A percentile compares a stretch with the other conserved stretches of the same genome.
phyloP scores from a whole-genome alignment of 805 yeast species.

The Groenewaldozyma salmanticensis region DNA sequence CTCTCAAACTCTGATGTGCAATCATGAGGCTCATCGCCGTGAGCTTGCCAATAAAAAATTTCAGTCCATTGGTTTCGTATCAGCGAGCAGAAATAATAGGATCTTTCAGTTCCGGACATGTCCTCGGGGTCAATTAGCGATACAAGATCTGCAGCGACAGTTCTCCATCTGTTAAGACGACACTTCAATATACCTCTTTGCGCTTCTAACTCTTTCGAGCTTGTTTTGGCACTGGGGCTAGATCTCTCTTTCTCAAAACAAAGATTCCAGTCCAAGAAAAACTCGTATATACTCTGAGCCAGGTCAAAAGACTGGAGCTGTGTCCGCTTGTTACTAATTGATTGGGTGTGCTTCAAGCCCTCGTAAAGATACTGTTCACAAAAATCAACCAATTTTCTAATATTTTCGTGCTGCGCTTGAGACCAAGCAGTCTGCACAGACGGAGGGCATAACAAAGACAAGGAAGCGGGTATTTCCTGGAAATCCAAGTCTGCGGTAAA shows the following conservation, averaged over 20 bases:
- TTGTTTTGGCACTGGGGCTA: not conserved
- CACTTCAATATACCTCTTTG: not conserved
- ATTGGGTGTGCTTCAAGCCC: conserved; percentile 4
- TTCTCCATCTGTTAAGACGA: conserved; percentile 15
- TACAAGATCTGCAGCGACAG: conserved; percentile 11
- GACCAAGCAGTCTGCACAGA: no score
- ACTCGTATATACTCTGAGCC: conserved; percentile 16
- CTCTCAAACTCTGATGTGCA: conserved; percentile 19
- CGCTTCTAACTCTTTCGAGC: conserved; percentile 10
- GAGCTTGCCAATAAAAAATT: conserved; percentile 35
- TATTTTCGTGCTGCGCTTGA: conserved; percentile 25
- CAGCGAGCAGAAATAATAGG: conserved; percentile 4
- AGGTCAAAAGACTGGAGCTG: conserved; percentile 4
- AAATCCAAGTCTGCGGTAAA: conserved; percentile 26
- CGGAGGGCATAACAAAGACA: no score
- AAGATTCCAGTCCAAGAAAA: conserved; percentile 16
- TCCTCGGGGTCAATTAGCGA: not conserved
- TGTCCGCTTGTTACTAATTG: not conserved
- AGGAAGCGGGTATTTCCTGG: no score
- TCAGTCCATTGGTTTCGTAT: conserved; percentile 42
- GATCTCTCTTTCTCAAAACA: conserved; percentile 1
- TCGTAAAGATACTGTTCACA: conserved; percentile 16
- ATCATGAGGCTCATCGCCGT: conserved; percentile 29
- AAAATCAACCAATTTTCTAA: conserved; percentile 25
- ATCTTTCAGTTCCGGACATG: not conserved